These are phyloP conservation scores for Ustilago curta DNA, from an alignment of 1,284 basidiomycete genomes.

Conservation along the genomic window DNA sequence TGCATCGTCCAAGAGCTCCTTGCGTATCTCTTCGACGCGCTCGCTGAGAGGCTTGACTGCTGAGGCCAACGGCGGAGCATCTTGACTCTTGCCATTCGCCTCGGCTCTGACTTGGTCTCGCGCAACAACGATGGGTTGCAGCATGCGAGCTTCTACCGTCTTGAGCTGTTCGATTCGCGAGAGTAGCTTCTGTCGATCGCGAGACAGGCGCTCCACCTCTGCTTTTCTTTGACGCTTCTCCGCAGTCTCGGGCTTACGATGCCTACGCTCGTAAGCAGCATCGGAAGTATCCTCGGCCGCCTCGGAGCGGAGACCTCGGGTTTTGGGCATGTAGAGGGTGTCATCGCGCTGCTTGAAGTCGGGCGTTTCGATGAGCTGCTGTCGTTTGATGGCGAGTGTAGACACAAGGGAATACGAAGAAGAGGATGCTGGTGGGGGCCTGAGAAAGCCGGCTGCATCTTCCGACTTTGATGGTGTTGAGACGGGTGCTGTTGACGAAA, in stretches of 20 bases:
- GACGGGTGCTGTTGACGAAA: neutral
- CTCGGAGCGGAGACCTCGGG: slow-evolving; percentile 48
- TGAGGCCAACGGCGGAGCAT: neutral
- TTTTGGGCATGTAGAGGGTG: slow-evolving; percentile 57
- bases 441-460: slow-evolving; percentile 1
- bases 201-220: slow-evolving; percentile 88
- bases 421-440: neutral
- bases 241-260: slow-evolving; percentile 85
- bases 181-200: slow-evolving; percentile 89
- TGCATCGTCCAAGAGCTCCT: slow-evolving; percentile 55
- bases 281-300: slow-evolving; percentile 79
- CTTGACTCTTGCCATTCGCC: neutral
- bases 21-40: slow-evolving; percentile 47
- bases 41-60: slow-evolving; percentile 20
- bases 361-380: slow-evolving; percentile 59
- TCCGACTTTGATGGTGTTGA: slow-evolving; percentile 4
- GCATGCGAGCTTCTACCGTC: slow-evolving; percentile 74
- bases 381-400: slow-evolving; percentile 40
- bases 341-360: slow-evolving; percentile 58
- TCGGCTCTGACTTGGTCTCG: slow-evolving; percentile 43
- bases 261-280: slow-evolving; percentile 83
- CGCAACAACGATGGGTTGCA: slow-evolving; percentile 53
- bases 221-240: slow-evolving; percentile 85
- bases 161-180: slow-evolving; percentile 86
- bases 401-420: slow-evolving; percentile 26